Percentiles rank a stretch among this genome's conserved stretches.
Evolutionary conservation across 306 rosid species (phyloP).

Genomic region (Pyrus communis): DNA sequence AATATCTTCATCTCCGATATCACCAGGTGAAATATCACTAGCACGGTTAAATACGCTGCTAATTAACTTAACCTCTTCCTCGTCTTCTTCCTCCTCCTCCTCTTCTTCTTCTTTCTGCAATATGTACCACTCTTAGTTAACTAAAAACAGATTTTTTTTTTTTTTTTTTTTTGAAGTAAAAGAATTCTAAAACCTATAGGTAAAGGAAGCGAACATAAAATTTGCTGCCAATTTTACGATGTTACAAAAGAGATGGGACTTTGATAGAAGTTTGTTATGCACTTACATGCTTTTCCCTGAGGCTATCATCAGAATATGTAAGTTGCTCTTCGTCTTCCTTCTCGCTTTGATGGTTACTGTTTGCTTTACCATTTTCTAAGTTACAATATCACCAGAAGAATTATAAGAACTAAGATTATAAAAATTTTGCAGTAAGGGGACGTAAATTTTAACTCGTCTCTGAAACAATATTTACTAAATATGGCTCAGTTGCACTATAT

Average conservation of each 20-base stretch:
- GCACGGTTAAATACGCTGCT: conserved; percentile 69
- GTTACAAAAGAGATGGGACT: conserved; percentile 2
- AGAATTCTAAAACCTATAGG: not conserved
- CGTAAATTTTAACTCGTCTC: not conserved
- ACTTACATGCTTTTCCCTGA: conserved; percentile 44
- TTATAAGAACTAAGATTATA: not conserved
- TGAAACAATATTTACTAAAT: not conserved
- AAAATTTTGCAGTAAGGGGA: conserved; percentile 4
- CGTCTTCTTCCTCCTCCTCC: conserved; percentile 43
- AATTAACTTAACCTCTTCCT: conserved; percentile 68
- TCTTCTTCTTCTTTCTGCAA: conserved; percentile 27
- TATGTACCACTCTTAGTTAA: conserved; percentile 14
- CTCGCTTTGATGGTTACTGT: conserved; percentile 23
- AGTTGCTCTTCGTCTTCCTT: conserved; percentile 33
- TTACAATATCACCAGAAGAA: conserved; percentile 16
- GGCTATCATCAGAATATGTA: conserved; percentile 41
- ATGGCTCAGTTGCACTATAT: not conserved
- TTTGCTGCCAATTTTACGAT: not conserved
- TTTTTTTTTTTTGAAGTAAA: not conserved
- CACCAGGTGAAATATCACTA: conserved; percentile 23
- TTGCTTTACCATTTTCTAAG: conserved; percentile 46
- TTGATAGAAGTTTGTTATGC: conserved; percentile 3
- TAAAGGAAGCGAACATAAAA: not conserved
- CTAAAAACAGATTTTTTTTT: no score
- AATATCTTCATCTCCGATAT: conserved; percentile 54